Evolutionary conservation across 2,329 filamentous ascomycete genomes (phyloP).

Genomic region (Monosporascus cannonballus): DNA sequence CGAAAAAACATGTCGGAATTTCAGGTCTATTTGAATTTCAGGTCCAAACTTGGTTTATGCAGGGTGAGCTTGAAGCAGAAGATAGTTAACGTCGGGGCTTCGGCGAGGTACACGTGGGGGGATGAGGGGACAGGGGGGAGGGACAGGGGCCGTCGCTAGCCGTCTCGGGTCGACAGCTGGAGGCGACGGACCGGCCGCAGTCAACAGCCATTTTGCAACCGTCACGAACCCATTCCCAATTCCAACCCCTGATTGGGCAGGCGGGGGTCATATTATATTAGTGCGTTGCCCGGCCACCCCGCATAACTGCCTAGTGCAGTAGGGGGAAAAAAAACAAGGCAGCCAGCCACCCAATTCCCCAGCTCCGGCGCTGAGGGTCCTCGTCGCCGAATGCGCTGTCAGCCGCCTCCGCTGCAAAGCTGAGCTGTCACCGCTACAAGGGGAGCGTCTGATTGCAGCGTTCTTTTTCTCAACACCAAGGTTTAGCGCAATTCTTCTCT

Average conservation of each 20-base stretch:
- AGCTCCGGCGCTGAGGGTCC: conserved; percentile 8
- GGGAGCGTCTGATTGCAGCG: too few relatives aligned
- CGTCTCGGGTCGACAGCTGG: not conserved
- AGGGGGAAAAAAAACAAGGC: not conserved
- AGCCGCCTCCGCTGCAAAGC: conserved; percentile 4
- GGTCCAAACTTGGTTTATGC: too few relatives aligned
- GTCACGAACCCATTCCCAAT: not conserved
- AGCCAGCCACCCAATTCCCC: not conserved
- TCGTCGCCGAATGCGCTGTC: conserved; percentile 6
- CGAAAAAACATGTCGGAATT: conserved; percentile 6
- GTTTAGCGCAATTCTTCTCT: not conserved
- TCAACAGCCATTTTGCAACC: not conserved
- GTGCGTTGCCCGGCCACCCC: not conserved
- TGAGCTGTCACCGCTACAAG: not conserved
- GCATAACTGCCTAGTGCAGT: not conserved
- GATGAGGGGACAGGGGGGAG: too few relatives aligned
- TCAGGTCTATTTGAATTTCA: too few relatives aligned
- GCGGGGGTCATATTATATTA: not conserved
- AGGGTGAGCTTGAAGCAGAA: too few relatives aligned
- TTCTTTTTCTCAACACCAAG: not conserved
- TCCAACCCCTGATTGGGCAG: not conserved
- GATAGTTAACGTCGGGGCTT: too few relatives aligned
- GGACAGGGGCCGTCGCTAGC: not conserved
- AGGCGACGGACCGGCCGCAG: not conserved
- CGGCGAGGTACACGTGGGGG: too few relatives aligned